These are phyloP conservation scores for Ephemerocybe angulata DNA, from an alignment of 768 basidiomycete genomes.

Conservation along the genomic window DNA sequence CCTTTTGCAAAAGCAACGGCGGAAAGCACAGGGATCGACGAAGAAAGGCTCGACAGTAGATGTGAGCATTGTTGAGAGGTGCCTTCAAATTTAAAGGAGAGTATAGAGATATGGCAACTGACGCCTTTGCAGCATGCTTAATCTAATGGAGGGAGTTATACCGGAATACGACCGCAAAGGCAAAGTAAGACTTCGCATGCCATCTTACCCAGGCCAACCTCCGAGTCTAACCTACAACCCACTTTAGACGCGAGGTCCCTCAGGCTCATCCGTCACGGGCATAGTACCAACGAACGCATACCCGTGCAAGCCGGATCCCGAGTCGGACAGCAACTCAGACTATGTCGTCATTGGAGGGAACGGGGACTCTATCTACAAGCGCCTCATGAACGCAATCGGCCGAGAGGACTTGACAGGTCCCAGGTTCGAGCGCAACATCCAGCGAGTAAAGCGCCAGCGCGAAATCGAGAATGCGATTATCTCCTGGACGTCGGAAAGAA, in stretches of 20 bases:
- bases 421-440: slow-evolving; percentile 50
- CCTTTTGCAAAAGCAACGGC: slow-evolving; percentile 43
- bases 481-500: slow-evolving; percentile 50
- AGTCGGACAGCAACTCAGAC: slow-evolving; percentile 32
- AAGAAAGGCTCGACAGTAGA: slow-evolving; percentile 56
- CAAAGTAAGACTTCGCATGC: slow-evolving; percentile 40
- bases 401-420: slow-evolving; percentile 59
- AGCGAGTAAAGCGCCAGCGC: slow-evolving; percentile 59
- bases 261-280: slow-evolving; percentile 71
- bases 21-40: slow-evolving; percentile 29
- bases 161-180: slow-evolving; percentile 73
- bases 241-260: slow-evolving; percentile 60
- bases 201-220: neutral
- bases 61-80: slow-evolving; percentile 75
- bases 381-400: slow-evolving; percentile 58
- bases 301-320: slow-evolving; percentile 52
- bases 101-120: neutral
- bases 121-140: slow-evolving; percentile 52
- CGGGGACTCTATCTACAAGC: slow-evolving; percentile 64
- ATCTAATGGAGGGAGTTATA: slow-evolving; percentile 74
- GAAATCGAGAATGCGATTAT: slow-evolving; percentile 64
- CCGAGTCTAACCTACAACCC: neutral
- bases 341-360: slow-evolving; percentile 74
- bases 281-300: slow-evolving; percentile 76
- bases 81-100: neutral